Conservation (phyloP, 179 eudicot genomes). For the Actinidia arguta region DNA sequence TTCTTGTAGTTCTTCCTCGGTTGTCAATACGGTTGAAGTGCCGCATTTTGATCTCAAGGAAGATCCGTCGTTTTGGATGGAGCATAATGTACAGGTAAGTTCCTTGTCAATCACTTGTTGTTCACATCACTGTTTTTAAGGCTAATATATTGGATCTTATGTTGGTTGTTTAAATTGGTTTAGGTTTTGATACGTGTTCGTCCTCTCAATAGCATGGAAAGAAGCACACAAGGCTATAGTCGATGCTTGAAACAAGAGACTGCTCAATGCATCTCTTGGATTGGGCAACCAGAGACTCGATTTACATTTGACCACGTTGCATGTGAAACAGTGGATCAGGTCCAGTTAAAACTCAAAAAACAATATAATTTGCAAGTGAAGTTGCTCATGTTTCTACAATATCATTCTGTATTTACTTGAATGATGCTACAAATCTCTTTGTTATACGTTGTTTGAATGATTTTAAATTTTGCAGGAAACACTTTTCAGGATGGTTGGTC, state of each 20-base stretch:
- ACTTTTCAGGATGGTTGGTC: constrained; percentile 93
- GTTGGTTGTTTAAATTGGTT: constrained; percentile 12
- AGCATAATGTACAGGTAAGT: constrained; percentile 92
- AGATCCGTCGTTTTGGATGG: constrained; percentile 98
- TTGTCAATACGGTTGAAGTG: constrained; percentile 73
- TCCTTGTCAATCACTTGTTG: not conserved
- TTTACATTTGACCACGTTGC: constrained; percentile 98
- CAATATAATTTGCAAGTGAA: not conserved
- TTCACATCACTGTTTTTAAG: not conserved
- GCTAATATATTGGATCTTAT: not conserved
- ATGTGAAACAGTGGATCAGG: constrained; percentile 96
- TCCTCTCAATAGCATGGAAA: constrained; percentile 79
- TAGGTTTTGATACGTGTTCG: constrained; percentile 92
- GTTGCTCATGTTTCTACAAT: not conserved
- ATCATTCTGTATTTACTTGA: too few species aligned
- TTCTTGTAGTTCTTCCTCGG: constrained; percentile 34
- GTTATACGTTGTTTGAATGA: constrained; percentile 11
- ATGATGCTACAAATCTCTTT: not conserved
- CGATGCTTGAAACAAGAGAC: constrained; percentile 94
- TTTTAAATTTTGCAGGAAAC: constrained; percentile 71
- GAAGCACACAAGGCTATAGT: constrained; percentile 55
- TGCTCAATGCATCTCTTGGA: constrained; percentile 87
- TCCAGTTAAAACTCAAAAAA: constrained; percentile 14
- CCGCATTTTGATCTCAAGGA: constrained; percentile 94
- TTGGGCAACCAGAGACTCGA: constrained; percentile 90